Base-by-base conservation (phyloP, 495 filamentous ascomycete genomes). In the Aspergillus indologenus region DNA sequence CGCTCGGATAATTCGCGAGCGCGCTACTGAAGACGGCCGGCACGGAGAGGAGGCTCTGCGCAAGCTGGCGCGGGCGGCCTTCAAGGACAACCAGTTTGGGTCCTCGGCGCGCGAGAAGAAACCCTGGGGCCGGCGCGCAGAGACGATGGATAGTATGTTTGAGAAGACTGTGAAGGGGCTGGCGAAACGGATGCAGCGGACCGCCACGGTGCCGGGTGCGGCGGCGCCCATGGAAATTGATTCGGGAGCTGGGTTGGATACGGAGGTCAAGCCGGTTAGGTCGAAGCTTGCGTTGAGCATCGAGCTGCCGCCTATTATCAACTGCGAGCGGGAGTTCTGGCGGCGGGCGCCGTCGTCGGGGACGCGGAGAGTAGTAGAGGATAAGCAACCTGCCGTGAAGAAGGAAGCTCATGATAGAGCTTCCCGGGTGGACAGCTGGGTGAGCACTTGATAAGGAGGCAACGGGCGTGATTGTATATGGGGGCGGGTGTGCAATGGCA, bases 41-140 rank as follows among this genome's bases (percentile, higher is more conserved):
- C 72, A 87, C 57, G 89, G 86, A 1, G 89, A 92, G 72, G 83
- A 89, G 60, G 88, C 88, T 20, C 66, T 92, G 54, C 78, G 90
- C 43, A 86, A 84, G 62, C 73, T 92, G 47, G 82, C 87, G 43
- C 71, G 77, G 24, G 79, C 80, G 12, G 77, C 77, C 19, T 75
- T 71, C 65, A 75, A 76, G 58, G 72, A 79, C 29, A 78, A 72
- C 23, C 73, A 75, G 34, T 64, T 65, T 12, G 71, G 66, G 14
- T 65, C 73, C 18, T 69, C 66, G 22, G 71, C 71, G 0, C 65
- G 69, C 34, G 74, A 77, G 48, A 79, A 76, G 68, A 74, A 75
- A 56, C 71, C 71, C 8, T 80, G 77, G 77, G 75, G 74, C 45
- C 67, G 72, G 19, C 69, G 70, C 34, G 62, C 61, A 45, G 77